These are phyloP conservation scores for Quercus wislizeni DNA, from an alignment of 306 rosid species.

Conservation along the genomic window DNA sequence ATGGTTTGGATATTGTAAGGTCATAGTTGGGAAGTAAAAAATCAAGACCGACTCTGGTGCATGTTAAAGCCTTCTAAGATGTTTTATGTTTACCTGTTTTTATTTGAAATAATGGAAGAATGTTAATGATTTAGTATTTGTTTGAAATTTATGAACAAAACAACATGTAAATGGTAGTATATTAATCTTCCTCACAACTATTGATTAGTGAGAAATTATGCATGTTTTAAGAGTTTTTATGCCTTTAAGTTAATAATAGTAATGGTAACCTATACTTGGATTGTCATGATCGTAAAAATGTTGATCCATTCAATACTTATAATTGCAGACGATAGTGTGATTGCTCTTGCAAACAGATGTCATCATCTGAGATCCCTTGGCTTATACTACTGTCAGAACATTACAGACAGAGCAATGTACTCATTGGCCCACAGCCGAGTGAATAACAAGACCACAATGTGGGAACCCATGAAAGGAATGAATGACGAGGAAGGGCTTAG, in stretches of 20 bases:
- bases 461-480: constrained; percentile 63
- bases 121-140: background rate
- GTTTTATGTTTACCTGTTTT: background rate
- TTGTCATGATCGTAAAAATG: background rate
- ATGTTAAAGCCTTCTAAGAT: background rate
- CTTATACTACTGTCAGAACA: constrained; percentile 88
- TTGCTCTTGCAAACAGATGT: constrained; percentile 82
- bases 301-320: constrained; percentile 1
- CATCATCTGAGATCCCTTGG: constrained; percentile 79
- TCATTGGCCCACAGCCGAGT: constrained; percentile 80
- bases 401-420: constrained; percentile 93
- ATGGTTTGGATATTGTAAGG: background rate
- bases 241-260: background rate
- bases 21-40: background rate
- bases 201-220: background rate
- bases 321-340: constrained; percentile 85
- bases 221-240: background rate
- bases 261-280: background rate
- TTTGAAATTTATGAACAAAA: background rate
- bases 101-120: background rate
- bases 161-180: background rate
- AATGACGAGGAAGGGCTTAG: constrained; percentile 74
- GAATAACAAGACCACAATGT: constrained; percentile 54
- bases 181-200: background rate
- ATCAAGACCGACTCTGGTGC: background rate